Conservation (phyloP, 2,329 filamentous ascomycete species). For the Alternaria brassicicola region DNA sequence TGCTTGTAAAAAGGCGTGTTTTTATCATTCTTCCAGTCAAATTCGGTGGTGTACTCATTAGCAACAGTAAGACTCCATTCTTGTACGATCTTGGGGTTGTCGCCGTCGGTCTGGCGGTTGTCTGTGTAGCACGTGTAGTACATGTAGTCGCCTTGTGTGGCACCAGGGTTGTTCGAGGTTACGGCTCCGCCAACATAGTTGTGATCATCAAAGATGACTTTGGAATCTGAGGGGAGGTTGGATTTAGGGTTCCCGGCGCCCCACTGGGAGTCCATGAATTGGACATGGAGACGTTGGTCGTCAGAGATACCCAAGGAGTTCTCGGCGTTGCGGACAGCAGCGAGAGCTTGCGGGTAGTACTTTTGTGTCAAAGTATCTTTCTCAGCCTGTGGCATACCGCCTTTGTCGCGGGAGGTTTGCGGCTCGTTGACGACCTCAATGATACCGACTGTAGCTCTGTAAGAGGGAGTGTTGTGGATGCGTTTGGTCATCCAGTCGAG, state of each 20-base stretch:
- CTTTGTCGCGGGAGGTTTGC: conserved; percentile 29
- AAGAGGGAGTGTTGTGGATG: conserved; percentile 58
- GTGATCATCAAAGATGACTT: conserved; percentile 63
- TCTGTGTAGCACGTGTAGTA: conserved; percentile 55
- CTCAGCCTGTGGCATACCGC: conserved; percentile 22
- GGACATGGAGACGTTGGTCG: conserved; percentile 60
- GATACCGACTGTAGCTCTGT: conserved; percentile 61
- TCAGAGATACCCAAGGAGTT: conserved; percentile 50
- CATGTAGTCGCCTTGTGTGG: conserved; percentile 58
- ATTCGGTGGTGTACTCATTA: conserved; percentile 56
- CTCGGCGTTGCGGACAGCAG: conserved; percentile 58
- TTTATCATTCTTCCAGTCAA: conserved; percentile 42
- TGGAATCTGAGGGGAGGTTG: conserved; percentile 51
- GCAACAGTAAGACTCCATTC: conserved; percentile 64
- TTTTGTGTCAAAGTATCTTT: conserved; percentile 33
- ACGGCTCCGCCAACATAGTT: conserved; percentile 59
- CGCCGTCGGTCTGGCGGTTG: conserved; percentile 49
- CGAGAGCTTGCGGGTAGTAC: conserved; percentile 58
- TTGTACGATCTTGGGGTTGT: conserved; percentile 60
- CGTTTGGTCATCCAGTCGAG: conserved; percentile 62
- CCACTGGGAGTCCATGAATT: conserved; percentile 62
- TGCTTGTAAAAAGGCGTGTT: conserved; percentile 59
- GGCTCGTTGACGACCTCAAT: conserved; percentile 66
- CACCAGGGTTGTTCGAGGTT: conserved; percentile 27
- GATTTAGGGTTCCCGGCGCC: conserved; percentile 61